Percentiles rank a stretch among this genome's conserved stretches.
Evolutionary conservation across 331 rosid genomes (phyloP).

Genomic region (Saraca asoca): DNA sequence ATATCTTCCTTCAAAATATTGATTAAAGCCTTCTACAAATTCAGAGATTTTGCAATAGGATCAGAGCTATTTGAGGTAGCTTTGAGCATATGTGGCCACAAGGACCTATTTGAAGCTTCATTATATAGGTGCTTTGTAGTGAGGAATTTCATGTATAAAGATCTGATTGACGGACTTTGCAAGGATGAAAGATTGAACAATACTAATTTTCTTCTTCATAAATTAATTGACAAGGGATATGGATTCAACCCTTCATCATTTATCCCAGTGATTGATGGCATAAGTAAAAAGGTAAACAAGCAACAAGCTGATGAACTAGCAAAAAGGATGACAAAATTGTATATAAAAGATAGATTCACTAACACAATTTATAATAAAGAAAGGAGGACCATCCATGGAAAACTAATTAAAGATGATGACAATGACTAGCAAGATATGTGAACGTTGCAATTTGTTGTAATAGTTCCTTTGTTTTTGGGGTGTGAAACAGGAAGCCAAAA

Average conservation of each 20-base stretch:
- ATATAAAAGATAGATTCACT: constrained; percentile 51
- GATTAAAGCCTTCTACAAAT: constrained; percentile 73
- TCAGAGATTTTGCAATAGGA: constrained; percentile 60
- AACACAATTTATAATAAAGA: constrained; percentile 42
- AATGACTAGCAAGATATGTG: constrained; percentile 76
- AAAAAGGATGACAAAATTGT: constrained; percentile 74
- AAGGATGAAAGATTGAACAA: constrained; percentile 67
- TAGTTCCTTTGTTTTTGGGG: too few species aligned
- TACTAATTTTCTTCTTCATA: constrained; percentile 61
- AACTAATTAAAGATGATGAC: constrained; percentile 38
- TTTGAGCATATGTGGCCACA: constrained; percentile 65
- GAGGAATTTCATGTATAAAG: constrained; percentile 68
- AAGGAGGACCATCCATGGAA: constrained; percentile 39
- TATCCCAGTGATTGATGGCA: constrained; percentile 79
- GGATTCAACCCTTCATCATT: constrained; percentile 73
- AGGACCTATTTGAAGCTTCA: constrained; percentile 68
- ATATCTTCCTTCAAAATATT: constrained; percentile 70
- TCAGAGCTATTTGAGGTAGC: constrained; percentile 69
- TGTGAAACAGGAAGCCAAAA: too few species aligned
- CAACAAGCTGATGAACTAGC: constrained; percentile 73
- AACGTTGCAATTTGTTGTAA: too few species aligned
- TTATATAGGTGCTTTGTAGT: constrained; percentile 58
- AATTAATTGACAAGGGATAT: constrained; percentile 62
- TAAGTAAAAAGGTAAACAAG: constrained; percentile 71
- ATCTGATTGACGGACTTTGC: constrained; percentile 74